Evolutionary conservation across 495 filamentous ascomycete genomes (phyloP), one percentile per base, ranked within the genome.

Genomic region (Aspergillus avenaceus): DNA sequence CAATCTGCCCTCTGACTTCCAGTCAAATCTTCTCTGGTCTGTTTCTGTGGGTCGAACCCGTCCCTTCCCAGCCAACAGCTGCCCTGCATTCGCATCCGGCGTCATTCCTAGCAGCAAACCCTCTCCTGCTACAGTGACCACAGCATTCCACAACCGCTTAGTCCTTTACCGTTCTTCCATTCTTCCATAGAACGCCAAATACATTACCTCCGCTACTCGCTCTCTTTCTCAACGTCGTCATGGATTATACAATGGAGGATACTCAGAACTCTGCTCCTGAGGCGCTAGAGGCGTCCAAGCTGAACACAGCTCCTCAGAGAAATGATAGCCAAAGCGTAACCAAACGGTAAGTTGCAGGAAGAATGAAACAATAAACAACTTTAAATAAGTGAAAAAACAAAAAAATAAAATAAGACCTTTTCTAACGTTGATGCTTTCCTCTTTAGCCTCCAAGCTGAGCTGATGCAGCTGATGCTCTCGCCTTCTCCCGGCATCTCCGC

Each of bases 381-480:
- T n/a, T n/a, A n/a, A n/a, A n/a, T n/a, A n/a, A n/a, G n/a, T n/a
- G n/a, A n/a, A n/a, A n/a, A n/a, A n/a, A n/a, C n/a, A 16, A n/a
- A 13, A 8, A 11, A 11, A 21, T 19, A 2, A 8, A 21, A 21
- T 32, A 16, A 34, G 31, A 45, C 14, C 5, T 13, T 31, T 44
- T 27, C 55, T 62, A 21, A 56, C 41, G 3, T 45, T 24, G 21
- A 57, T 49, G 16, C 32, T 53, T 23, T 9, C 4, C 50, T 11
- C 13, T 64, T 23, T 67, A 97, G 92, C 54, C 79, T 99, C 50
- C 93, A 99, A 71, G 89, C 90, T 32, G 93, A 99, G 69, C 78
- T 99, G 45, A 97, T 97, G 91, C 85, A 92, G 70, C 78, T 99
- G 31, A 99, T 99, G 93, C 88, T 90, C 56, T 90, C 90, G 23